Evolutionary conservation across 805 yeast genomes (phyloP), one percentile per base, ranked within the genome.

Genomic region (Ogataea saltuana): DNA sequence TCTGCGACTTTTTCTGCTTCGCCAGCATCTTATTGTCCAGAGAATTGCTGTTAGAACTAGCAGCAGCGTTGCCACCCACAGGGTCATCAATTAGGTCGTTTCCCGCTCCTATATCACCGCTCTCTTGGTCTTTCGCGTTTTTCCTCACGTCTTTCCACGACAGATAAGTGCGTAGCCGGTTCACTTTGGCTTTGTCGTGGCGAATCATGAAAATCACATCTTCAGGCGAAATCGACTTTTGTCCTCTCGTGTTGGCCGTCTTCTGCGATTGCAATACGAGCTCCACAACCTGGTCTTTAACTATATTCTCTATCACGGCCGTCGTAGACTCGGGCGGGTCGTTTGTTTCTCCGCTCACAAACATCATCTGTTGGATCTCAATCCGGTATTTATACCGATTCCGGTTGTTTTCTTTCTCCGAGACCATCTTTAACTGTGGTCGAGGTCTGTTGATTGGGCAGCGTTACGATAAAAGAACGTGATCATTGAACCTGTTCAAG

Each of bases 291-390:
- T 93, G 99, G 1, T 93, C 93, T 33, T 95, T 74, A 2, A 93
- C 98, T 34, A 93, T 88, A 59, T 93, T 98, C 61, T 93, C 99
- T 32, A 91, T 88, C 41, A 93, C 67, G n/a, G 91, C 81, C 0
- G 97, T 86, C 0, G 97, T 88, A 51, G 87, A 95, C 12, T 84
- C 76, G 0, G 97, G 96, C 1, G 98, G 95, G 56, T 93, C 99
- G 53, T 86, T 87, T 0, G 93, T 80, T 62, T 93, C 98, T 2
- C 99, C 99, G 42, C 85, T 76, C 43, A 93, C 99, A 71, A 93
- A 93, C 99, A 93, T 93, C 99, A 93, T 93, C 70, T 87, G 93
- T 65, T 93, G 99, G 57, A 93, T 93, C 69, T 93, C 99, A 28
- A 86, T 78, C 44, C 95, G 73, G 64, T 91, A 93, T 59, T 83